Conservation (phyloP, 176 grass and related monocot genomes). For the Echinochloa phyllopogon region DNA sequence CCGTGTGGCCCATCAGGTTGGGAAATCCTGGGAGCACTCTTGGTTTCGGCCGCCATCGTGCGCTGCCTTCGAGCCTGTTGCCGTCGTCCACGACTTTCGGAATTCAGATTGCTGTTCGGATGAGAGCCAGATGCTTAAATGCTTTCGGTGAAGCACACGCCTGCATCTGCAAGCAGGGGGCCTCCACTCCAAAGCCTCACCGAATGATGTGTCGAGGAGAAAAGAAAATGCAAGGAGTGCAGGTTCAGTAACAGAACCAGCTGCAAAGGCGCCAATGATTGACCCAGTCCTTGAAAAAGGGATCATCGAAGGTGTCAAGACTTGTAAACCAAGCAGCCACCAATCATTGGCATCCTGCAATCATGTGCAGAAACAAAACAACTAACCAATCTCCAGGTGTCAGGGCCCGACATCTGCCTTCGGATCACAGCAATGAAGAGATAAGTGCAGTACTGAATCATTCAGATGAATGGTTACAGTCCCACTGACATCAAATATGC, state of each 20-base stretch:
- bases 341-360: constrained; percentile 43
- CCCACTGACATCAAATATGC: background rate
- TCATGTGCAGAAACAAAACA: constrained; percentile 32
- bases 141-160: background rate
- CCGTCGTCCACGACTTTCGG: background rate
- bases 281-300: constrained; percentile 27
- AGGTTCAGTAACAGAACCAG: constrained; percentile 20
- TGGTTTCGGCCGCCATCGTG: background rate
- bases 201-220: background rate
- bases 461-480: constrained; percentile 31
- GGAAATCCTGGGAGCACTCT: too few relatives aligned
- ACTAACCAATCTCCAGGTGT: constrained; percentile 9
- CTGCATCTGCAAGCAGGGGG: background rate
- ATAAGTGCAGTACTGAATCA: background rate
- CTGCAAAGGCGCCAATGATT: constrained; percentile 27
- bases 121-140: background rate
- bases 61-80: background rate
- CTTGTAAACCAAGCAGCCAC: constrained; percentile 53
- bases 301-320: constrained; percentile 19
- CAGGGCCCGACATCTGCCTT: constrained; percentile 22
- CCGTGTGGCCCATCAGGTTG: too few relatives aligned
- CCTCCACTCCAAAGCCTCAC: background rate
- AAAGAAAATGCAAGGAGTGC: background rate
- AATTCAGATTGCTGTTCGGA: background rate
- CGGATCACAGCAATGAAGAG: constrained; percentile 15